phyloP scores from a whole-genome alignment of 2,329 filamentous ascomycete species.

The Cryphonectria radicalis region DNA sequence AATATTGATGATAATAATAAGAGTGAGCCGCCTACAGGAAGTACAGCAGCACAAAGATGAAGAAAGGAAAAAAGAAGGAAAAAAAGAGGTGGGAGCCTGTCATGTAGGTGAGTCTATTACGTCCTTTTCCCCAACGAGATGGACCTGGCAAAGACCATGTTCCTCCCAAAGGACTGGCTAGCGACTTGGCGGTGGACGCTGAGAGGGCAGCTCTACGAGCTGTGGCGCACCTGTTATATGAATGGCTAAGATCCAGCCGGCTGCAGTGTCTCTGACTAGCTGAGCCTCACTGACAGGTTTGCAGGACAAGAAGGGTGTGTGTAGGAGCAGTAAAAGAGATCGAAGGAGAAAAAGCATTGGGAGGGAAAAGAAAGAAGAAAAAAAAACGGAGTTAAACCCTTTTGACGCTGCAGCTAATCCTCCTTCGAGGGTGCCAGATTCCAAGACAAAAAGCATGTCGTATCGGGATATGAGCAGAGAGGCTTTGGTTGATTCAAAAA shows the following conservation, averaged over 20 bases:
- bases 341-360: not conserved
- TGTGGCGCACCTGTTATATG: conserved; percentile 28
- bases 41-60: not conserved
- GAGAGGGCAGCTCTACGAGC: conserved; percentile 31
- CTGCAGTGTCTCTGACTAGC: conserved; percentile 10
- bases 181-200: conserved; percentile 27
- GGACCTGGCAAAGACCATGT: not conserved
- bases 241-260: conserved; percentile 16
- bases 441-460: not conserved
- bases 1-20: not conserved
- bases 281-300: conserved; percentile 12
- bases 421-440: not conserved
- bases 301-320: not conserved
- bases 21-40: not conserved
- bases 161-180: conserved; percentile 13
- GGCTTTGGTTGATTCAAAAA: not conserved
- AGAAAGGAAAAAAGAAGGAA: not conserved
- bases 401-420: not conserved
- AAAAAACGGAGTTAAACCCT: not conserved
- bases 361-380: not conserved
- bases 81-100: not conserved
- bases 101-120: conserved; percentile 4
- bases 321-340: not conserved
- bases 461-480: not conserved
- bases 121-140: not conserved